Conservation (phyloP, 2,329 filamentous ascomycete genomes). For the Fusarium veterinarium region DNA sequence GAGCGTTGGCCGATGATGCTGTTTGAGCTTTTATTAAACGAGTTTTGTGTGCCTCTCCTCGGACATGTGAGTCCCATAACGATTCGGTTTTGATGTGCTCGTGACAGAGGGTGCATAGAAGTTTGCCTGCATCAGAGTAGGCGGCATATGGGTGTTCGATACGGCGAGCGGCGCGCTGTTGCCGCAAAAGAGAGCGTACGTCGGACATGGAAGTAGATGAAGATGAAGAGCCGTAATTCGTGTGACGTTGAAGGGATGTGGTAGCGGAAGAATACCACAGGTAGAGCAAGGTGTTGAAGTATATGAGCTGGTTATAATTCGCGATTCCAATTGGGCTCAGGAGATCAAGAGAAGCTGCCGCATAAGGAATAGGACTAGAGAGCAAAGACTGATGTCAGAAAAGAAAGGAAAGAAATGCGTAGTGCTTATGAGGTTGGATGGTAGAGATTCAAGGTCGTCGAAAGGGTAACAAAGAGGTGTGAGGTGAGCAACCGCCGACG, state of each 20-base stretch:
- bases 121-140: constrained; percentile 75
- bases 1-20: constrained; percentile 25
- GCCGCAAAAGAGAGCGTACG: constrained; percentile 81
- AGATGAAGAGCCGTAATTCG: not conserved
- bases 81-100: constrained; percentile 72
- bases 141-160: constrained; percentile 76
- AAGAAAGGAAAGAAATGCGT: constrained; percentile 8
- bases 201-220: constrained; percentile 71
- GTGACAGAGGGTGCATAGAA: constrained; percentile 75
- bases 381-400: not conserved
- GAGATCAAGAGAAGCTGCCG: not conserved
- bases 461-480: constrained; percentile 27
- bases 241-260: not conserved
- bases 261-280: constrained; percentile 12
- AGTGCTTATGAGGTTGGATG: constrained; percentile 26
- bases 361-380: not conserved
- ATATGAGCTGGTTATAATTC: not conserved
- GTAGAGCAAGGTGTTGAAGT: constrained; percentile 10
- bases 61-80: constrained; percentile 73
- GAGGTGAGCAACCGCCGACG: constrained; percentile 39
- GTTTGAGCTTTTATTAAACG: constrained; percentile 40
- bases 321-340: constrained; percentile 1
- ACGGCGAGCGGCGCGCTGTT: constrained; percentile 78
- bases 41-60: constrained; percentile 56
- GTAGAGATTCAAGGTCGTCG: constrained; percentile 22